A percentile compares a stretch with the other conserved stretches of the same genome.
These are phyloP conservation scores for Salvia sclarea DNA, from an alignment of 305 asterid species.

Conservation along the genomic window DNA sequence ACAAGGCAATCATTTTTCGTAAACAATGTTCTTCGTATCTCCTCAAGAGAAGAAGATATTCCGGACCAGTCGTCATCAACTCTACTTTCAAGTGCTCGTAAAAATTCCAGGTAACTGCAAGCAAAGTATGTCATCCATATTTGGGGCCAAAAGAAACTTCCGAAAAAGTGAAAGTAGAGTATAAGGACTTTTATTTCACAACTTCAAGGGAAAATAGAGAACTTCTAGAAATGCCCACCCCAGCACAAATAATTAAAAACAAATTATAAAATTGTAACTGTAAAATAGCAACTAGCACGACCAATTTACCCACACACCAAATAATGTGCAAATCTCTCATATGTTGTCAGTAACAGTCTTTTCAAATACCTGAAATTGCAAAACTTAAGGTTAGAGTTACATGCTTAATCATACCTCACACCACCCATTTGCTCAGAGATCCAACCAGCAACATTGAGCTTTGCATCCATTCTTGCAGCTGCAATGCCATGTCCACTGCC, in stretches of 20 bases:
- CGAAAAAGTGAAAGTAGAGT: constrained; percentile 4
- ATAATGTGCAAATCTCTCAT: neutral
- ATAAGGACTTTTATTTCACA: constrained; percentile 9
- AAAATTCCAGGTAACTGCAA: constrained; percentile 91
- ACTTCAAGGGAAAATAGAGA: constrained; percentile 6
- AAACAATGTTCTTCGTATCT: constrained; percentile 77
- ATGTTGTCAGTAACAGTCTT: constrained; percentile 10
- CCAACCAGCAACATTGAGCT: constrained; percentile 97
- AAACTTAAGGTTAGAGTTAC: constrained; percentile 19
- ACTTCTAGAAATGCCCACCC: constrained; percentile 5
- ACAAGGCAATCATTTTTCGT: constrained; percentile 79
- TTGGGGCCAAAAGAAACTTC: constrained; percentile 19
- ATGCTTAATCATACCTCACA: constrained; percentile 56
- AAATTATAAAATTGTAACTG: neutral
- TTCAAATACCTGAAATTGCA: constrained; percentile 24
- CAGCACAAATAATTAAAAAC: neutral
- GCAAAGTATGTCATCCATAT: constrained; percentile 20
- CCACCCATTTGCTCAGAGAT: constrained; percentile 98
- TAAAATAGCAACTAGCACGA: constrained; percentile 18
- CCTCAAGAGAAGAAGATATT: constrained; percentile 88
- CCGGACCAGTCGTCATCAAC: constrained; percentile 81
- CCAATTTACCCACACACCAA: constrained; percentile 17
- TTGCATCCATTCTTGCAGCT: constrained; percentile 97
- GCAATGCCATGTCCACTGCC: constrained; percentile 99
- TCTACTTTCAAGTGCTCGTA: constrained; percentile 70